Evolutionary conservation across 805 yeast species (phyloP), one percentile per base, ranked within the genome.

Genomic region (Cyberlindnera suaveolens): DNA sequence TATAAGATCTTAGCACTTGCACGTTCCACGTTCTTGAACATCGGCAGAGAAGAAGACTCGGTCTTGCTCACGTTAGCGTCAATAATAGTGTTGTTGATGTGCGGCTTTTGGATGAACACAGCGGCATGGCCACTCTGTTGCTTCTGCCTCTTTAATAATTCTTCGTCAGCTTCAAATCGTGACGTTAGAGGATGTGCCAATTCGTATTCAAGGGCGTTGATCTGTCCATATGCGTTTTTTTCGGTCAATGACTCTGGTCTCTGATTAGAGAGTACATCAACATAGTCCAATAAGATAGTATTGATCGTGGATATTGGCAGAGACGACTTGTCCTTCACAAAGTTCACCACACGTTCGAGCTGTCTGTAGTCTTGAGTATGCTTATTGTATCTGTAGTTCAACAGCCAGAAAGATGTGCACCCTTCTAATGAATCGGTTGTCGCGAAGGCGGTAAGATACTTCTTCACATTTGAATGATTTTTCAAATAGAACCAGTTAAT

Each of bases 11-110:
- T 65, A 17, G 66, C 63, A 42, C 66, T 66, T 5, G 85, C 83
- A 56, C 77, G 79, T 50, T 84, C 90, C 8, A 81, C 78, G 54
- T 80, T 78, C 48, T 71, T 75, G 58, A 81, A 81, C 5, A 70
- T 65, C 2, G 90, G 91, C 18, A 79, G 44, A 2, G 61, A 51
- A 6, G 70, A 64, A 1, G 61, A 56, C n/a, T 35, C 33, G 7
- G 17, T 14, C 16, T 34, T 34, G 16, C 45, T 39, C 3, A 52
- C 48, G 2, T 54, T 41, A 16, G 43, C 48, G 4, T 61, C 61
- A 13, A 60, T 48, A 11, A 64, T 43, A 46, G 60, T 30, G 49
- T 75, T 75, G 2, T 66, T 60, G 15, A 73, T 62, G 11, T 62
- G 55, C 1, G 83, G 83, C 41, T 66, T 61, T 11, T 66, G 71